Conservation (phyloP, 2,329 filamentous ascomycete species). For the Exophiala sideris region DNA sequence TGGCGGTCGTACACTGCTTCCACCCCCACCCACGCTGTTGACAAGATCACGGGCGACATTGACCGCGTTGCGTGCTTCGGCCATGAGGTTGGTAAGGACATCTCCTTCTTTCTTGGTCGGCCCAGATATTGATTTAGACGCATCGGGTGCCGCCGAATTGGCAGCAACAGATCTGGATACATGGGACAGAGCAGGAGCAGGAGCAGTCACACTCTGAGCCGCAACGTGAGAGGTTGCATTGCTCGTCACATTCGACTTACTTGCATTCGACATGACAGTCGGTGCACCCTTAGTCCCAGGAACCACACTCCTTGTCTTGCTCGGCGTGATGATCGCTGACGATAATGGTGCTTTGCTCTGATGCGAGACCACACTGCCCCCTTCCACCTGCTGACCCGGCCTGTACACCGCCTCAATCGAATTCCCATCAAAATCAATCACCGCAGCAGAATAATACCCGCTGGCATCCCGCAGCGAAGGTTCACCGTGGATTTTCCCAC, state of each 20-base stretch:
- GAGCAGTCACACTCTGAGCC: conserved; percentile 4
- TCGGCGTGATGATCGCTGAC: too few relatives aligned
- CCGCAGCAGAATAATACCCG: conserved; percentile 60
- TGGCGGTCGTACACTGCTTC: conserved; percentile 7
- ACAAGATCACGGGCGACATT: conserved; percentile 26
- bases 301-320: conserved; percentile 1
- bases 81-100: conserved; percentile 34
- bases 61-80: conserved; percentile 38
- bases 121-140: conserved; percentile 5
- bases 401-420: conserved; percentile 73
- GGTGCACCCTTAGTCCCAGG: neutral
- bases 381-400: conserved; percentile 56
- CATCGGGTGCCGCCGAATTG: neutral
- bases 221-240: conserved; percentile 15
- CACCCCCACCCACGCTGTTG: conserved; percentile 10
- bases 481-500: conserved; percentile 57
- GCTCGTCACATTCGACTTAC: neutral
- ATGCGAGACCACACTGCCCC: conserved; percentile 13
- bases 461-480: conserved; percentile 53
- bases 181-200: neutral
- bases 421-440: conserved; percentile 79
- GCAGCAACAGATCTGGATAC: too few relatives aligned
- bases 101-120: conserved; percentile 30
- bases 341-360: too few relatives aligned
- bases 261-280: neutral